These are phyloP conservation scores for Corylus avellana DNA, from an alignment of 306 rosid genomes.

Conservation along the genomic window DNA sequence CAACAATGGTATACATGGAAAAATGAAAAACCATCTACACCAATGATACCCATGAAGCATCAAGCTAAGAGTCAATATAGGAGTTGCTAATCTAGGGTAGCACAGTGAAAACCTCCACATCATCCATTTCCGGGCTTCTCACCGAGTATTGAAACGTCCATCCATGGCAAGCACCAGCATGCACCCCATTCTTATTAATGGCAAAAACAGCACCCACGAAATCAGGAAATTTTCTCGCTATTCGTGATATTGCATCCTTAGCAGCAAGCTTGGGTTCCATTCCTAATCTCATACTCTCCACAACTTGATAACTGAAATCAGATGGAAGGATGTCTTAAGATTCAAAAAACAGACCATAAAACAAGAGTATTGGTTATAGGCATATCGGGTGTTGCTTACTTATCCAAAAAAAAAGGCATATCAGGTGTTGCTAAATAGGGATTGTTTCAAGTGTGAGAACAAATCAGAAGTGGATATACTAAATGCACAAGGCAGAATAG, in stretches of 20 bases:
- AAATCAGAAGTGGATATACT: not conserved
- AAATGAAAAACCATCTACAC: not conserved
- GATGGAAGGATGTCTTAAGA: conserved; percentile 9
- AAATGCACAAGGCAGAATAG: not conserved
- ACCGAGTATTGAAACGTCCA: conserved; percentile 93
- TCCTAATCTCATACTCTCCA: conserved; percentile 94
- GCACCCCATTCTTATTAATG: conserved; percentile 65
- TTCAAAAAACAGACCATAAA: conserved; percentile 4
- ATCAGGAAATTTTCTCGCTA: conserved; percentile 67
- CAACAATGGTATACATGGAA: not conserved
- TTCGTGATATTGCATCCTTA: conserved; percentile 71
- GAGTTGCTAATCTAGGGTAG: conserved; percentile 42
- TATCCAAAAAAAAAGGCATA: no score
- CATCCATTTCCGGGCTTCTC: conserved; percentile 68
- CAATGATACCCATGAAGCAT: not conserved
- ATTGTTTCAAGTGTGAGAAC: not conserved
- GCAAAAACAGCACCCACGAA: conserved; percentile 90
- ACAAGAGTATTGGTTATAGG: not conserved
- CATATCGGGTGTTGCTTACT: no score
- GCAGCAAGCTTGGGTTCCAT: conserved; percentile 86
- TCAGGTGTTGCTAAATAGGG: not conserved
- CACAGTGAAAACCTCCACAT: conserved; percentile 79
- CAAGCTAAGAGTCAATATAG: no score
- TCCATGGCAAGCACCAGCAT: conserved; percentile 91
- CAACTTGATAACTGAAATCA: conserved; percentile 87